These are phyloP conservation scores for Leucocoprinus sp. DNA, from an alignment of 768 basidiomycete genomes.

Conservation along the genomic window DNA sequence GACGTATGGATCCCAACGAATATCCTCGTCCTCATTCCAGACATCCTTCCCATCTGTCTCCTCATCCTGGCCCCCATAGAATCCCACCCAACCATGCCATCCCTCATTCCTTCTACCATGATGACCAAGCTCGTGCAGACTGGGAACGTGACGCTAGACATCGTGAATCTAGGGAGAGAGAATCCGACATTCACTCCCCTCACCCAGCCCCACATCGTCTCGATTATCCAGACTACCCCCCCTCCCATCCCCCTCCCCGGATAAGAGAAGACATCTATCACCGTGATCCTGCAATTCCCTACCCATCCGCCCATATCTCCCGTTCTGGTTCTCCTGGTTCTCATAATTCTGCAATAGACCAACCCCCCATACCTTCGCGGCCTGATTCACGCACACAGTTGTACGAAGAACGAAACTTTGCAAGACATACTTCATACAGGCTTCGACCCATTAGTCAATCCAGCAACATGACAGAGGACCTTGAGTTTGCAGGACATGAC, in stretches of 20 bases:
- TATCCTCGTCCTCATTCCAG: conserved; percentile 11
- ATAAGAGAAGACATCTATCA: conserved; percentile 27
- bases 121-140: conserved; percentile 29
- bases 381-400: conserved; percentile 44
- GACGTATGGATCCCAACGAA: conserved; percentile 34
- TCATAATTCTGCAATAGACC: conserved; percentile 26
- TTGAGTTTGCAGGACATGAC: too few relatives aligned
- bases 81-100: too few relatives aligned
- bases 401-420: conserved; percentile 36
- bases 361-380: conserved; percentile 39
- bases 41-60: conserved; percentile 24
- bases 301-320: conserved; percentile 31
- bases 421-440: conserved; percentile 34
- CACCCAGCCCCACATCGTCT: conserved; percentile 27
- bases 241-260: conserved; percentile 10
- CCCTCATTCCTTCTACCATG: conserved; percentile 32
- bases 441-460: conserved; percentile 41
- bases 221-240: conserved; percentile 25
- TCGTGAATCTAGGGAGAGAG: conserved; percentile 19
- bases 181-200: conserved; percentile 30
- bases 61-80: conserved; percentile 14
- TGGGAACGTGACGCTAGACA: conserved; percentile 17
- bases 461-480: conserved; percentile 9
- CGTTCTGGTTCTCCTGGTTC: conserved; percentile 43
- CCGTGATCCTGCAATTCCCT: conserved; percentile 20